phyloP scores from a whole-genome alignment of 1,284 basidiomycete species.

The Blastosporella zonata region DNA sequence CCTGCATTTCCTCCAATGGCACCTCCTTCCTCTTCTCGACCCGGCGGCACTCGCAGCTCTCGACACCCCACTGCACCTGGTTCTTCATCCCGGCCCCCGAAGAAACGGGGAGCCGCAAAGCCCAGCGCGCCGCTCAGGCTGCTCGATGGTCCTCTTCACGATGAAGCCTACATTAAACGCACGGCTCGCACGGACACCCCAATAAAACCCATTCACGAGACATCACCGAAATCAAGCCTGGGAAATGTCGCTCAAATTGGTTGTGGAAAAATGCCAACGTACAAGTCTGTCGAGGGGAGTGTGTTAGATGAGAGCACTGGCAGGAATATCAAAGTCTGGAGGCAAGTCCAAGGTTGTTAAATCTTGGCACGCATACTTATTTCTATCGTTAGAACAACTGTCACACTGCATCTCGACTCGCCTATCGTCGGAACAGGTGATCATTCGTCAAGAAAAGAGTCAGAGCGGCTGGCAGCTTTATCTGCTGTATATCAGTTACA shows the following conservation, averaged over 20 bases:
- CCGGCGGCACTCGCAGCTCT: slow-evolving; percentile 5
- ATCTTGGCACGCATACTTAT: slow-evolving; percentile 3
- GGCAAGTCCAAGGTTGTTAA: slow-evolving; percentile 24
- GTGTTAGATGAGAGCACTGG: slow-evolving; percentile 22
- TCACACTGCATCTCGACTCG: slow-evolving; percentile 41
- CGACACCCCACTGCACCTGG: slow-evolving; percentile 12
- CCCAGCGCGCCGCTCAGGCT: slow-evolving; percentile 8
- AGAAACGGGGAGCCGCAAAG: slow-evolving; percentile 20
- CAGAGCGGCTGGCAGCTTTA: slow-evolving; percentile 75
- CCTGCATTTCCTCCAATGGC: slow-evolving; percentile 25
- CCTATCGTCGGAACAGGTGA: slow-evolving; percentile 62
- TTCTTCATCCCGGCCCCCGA: slow-evolving; percentile 13
- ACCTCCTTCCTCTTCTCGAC: slow-evolving; percentile 20
- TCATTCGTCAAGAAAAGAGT: slow-evolving; percentile 59
- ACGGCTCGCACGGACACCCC: slow-evolving; percentile 27
- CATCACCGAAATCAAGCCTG: slow-evolving; percentile 35
- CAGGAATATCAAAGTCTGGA: slow-evolving; percentile 28
- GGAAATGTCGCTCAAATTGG: slow-evolving; percentile 35
- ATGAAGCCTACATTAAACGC: slow-evolving; percentile 31
- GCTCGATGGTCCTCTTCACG: slow-evolving; percentile 34
- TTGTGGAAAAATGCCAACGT: slow-evolving; percentile 31
- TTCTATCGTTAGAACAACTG: slow-evolving; percentile 40
- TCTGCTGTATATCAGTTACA: slow-evolving; percentile 72
- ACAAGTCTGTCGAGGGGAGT: slow-evolving; percentile 32
- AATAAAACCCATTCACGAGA: slow-evolving; percentile 27